phyloP scores from a whole-genome alignment of 2,329 filamentous ascomycete genomes.

The Massarina eburnea region DNA sequence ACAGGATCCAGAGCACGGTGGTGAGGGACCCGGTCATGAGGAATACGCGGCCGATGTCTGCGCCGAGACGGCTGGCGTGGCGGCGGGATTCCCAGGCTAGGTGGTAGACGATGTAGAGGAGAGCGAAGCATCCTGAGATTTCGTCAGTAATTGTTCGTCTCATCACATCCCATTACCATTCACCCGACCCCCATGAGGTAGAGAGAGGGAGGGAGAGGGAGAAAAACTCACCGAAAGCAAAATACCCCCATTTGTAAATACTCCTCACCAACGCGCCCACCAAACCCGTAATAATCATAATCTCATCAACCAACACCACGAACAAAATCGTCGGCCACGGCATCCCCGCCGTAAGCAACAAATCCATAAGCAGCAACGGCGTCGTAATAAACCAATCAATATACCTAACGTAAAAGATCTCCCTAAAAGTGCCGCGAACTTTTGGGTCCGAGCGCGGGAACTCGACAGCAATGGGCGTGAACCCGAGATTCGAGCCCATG shows the following conservation, averaged over 20 bases:
- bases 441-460: conserved; percentile 52
- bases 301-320: conserved; percentile 62
- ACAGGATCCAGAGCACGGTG: conserved; percentile 64
- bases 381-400: conserved; percentile 68
- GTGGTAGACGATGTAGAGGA: conserved; percentile 63
- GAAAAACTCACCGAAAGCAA: conserved; percentile 50
- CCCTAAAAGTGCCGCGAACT: conserved; percentile 56
- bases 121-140: conserved; percentile 42
- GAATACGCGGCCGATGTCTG: conserved; percentile 57
- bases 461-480: conserved; percentile 64
- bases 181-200: not conserved
- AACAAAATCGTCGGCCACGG: conserved; percentile 66
- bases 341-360: conserved; percentile 65
- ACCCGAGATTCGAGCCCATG: conserved; percentile 68
- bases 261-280: conserved; percentile 65
- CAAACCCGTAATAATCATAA: conserved; percentile 69
- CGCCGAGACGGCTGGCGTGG: conserved; percentile 58
- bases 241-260: conserved; percentile 71
- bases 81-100: conserved; percentile 59
- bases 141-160: not conserved
- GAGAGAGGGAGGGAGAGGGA: not conserved
- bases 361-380: conserved; percentile 62
- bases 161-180: not conserved
- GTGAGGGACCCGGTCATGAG: conserved; percentile 60
- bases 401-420: conserved; percentile 69